Evolutionary conservation across 2,329 filamentous ascomycete genomes (phyloP).

Genomic region (Epichloe baconii): DNA sequence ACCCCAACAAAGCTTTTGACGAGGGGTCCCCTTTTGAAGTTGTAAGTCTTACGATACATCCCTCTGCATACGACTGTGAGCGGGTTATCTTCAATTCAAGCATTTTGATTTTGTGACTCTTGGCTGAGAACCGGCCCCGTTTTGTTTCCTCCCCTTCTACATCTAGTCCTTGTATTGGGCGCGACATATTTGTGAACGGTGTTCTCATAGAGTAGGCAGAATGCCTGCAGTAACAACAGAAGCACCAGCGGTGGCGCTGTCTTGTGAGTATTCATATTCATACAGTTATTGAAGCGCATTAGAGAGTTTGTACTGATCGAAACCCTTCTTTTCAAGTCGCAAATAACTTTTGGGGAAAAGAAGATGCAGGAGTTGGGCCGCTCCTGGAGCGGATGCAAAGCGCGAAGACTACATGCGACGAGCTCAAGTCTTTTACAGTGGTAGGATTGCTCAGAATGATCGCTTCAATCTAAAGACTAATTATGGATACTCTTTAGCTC

Average conservation of each 20-base stretch:
- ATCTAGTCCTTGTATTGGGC: neutral
- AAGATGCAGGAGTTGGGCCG: constrained; percentile 87
- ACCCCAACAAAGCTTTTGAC: constrained; percentile 1
- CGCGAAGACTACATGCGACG: constrained; percentile 89
- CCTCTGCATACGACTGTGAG: neutral
- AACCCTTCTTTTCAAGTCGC: constrained; percentile 48
- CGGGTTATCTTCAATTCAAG: neutral
- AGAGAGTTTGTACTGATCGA: neutral
- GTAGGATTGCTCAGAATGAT: constrained; percentile 30
- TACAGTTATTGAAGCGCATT: neutral
- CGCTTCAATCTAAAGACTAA: neutral
- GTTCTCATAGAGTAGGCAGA: constrained; percentile 12
- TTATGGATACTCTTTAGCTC: constrained; percentile 37
- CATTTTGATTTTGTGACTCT: neutral
- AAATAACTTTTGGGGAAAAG: constrained; percentile 99
- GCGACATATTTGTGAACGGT: neutral
- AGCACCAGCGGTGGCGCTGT: constrained; percentile 51
- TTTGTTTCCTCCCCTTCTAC: neutral
- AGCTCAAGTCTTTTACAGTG: constrained; percentile 76
- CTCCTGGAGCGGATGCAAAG: constrained; percentile 89
- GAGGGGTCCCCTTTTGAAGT: neutral
- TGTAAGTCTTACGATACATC: neutral
- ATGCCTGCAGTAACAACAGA: constrained; percentile 52
- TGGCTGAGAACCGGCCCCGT: neutral
- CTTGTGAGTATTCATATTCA: constrained; percentile 35